Conservation (phyloP, 306 rosid species). For the Prunus armeniaca region DNA sequence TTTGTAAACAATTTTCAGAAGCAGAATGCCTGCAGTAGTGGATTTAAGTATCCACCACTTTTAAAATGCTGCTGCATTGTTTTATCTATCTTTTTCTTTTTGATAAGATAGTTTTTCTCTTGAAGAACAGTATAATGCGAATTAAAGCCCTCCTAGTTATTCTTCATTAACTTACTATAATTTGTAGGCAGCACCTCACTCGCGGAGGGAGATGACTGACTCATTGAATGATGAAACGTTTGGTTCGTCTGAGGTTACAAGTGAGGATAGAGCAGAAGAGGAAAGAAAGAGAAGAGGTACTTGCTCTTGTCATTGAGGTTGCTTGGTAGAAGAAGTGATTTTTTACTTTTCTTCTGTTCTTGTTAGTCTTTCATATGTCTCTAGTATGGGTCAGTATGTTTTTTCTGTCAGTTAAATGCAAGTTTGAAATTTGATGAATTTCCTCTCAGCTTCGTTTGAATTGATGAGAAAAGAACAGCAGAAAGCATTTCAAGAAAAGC, state of each 20-base stretch:
- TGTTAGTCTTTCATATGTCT: slow-evolving; percentile 11
- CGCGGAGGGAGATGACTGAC: slow-evolving; percentile 62
- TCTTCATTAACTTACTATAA: slow-evolving; percentile 12
- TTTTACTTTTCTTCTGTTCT: slow-evolving; percentile 9
- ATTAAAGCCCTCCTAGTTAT: not conserved
- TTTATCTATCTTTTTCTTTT: slow-evolving; percentile 7
- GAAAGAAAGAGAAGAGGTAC: slow-evolving; percentile 97
- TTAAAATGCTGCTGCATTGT: not conserved
- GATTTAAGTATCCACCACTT: not conserved
- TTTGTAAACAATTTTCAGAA: not conserved
- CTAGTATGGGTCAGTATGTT: slow-evolving; percentile 13
- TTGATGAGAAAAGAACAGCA: slow-evolving; percentile 95
- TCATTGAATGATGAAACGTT: slow-evolving; percentile 77
- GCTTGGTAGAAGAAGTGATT: not conserved
- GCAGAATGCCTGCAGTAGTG: not conserved
- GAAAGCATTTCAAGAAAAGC: slow-evolving; percentile 66
- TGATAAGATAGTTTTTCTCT: not conserved
- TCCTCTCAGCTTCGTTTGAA: slow-evolving; percentile 74
- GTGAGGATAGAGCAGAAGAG: slow-evolving; percentile 88
- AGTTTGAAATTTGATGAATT: slow-evolving; percentile 29
- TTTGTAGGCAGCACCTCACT: slow-evolving; percentile 73
- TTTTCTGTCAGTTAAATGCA: slow-evolving; percentile 12
- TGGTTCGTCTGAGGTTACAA: slow-evolving; percentile 74
- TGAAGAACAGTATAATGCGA: slow-evolving; percentile 16
- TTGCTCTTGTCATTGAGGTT: slow-evolving; percentile 18